These are phyloP conservation scores for Whalleya microplaca DNA, from an alignment of 2,329 filamentous ascomycete species.

Conservation along the genomic window DNA sequence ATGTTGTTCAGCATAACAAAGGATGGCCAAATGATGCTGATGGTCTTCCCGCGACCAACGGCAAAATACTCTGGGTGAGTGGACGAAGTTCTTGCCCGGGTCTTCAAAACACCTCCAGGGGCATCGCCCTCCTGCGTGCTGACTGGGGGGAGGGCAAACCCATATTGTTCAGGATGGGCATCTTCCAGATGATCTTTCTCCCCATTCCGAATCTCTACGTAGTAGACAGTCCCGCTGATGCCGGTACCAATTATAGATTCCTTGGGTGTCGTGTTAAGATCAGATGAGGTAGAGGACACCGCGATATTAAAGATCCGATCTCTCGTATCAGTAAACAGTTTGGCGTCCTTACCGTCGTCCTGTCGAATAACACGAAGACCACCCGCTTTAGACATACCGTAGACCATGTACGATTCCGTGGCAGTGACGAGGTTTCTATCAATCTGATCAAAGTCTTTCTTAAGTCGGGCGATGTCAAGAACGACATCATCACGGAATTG, in stretches of 20 bases:
- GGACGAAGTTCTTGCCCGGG: slow-evolving; percentile 86
- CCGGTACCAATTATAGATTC: slow-evolving; percentile 92
- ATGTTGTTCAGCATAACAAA: slow-evolving; percentile 65
- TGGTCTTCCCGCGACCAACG: slow-evolving; percentile 92
- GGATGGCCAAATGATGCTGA: slow-evolving; percentile 80
- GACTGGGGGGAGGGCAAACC: slow-evolving; percentile 87
- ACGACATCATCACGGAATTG: slow-evolving; percentile 78
- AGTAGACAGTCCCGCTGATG: slow-evolving; percentile 96
- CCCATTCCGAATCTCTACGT: slow-evolving; percentile 78
- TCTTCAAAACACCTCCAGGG: slow-evolving; percentile 92
- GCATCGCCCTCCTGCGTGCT: slow-evolving; percentile 86
- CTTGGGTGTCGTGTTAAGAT: slow-evolving; percentile 60
- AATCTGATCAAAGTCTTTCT: slow-evolving; percentile 97
- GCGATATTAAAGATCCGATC: slow-evolving; percentile 96
- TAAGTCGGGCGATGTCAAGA: slow-evolving; percentile 90
- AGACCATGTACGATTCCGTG: slow-evolving; percentile 88
- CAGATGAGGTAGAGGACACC: slow-evolving; percentile 70
- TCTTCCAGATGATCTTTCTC: slow-evolving; percentile 81
- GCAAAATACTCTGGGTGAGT: slow-evolving; percentile 93
- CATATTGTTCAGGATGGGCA: slow-evolving; percentile 78
- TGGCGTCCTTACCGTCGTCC: slow-evolving; percentile 88
- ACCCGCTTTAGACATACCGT: slow-evolving; percentile 90
- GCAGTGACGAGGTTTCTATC: slow-evolving; percentile 92
- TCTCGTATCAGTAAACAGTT: slow-evolving; percentile 87
- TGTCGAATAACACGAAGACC: slow-evolving; percentile 93